Evolutionary conservation across 306 rosid species (phyloP).

Genomic region (Acacia melanoxylon): DNA sequence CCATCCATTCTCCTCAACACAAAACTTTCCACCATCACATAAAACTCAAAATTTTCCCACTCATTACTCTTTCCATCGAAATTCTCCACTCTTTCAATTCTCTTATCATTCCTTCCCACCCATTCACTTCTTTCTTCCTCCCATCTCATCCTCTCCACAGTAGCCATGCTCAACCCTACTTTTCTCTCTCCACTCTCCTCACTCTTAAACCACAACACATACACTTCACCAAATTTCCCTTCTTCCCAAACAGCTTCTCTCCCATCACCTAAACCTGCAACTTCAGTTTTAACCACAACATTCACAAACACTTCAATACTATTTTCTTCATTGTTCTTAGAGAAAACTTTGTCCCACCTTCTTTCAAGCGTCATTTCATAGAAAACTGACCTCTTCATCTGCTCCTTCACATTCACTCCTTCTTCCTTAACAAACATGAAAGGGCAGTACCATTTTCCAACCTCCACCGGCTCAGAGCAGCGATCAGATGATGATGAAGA

Average conservation of each 20-base stretch:
- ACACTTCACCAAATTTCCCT: background rate
- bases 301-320: background rate
- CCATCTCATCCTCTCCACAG: background rate
- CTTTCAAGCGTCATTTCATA: background rate
- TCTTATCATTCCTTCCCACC: background rate
- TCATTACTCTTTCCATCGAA: background rate
- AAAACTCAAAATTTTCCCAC: background rate
- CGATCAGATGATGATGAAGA: background rate
- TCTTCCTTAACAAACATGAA: background rate
- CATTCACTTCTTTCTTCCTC: background rate
- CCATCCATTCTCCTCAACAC: conserved; percentile 51
- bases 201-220: background rate
- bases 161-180: background rate
- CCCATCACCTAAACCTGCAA: background rate
- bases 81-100: background rate
- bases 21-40: conserved; percentile 54
- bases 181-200: background rate
- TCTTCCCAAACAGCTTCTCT: background rate
- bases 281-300: background rate
- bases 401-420: background rate
- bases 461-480: conserved; percentile 22
- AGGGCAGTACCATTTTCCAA: conserved; percentile 59
- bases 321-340: background rate
- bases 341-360: background rate
- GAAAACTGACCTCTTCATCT: background rate